Evolutionary conservation across 1,284 basidiomycete genomes (phyloP).

Genomic region (Rugiboletus extremiorientalis): DNA sequence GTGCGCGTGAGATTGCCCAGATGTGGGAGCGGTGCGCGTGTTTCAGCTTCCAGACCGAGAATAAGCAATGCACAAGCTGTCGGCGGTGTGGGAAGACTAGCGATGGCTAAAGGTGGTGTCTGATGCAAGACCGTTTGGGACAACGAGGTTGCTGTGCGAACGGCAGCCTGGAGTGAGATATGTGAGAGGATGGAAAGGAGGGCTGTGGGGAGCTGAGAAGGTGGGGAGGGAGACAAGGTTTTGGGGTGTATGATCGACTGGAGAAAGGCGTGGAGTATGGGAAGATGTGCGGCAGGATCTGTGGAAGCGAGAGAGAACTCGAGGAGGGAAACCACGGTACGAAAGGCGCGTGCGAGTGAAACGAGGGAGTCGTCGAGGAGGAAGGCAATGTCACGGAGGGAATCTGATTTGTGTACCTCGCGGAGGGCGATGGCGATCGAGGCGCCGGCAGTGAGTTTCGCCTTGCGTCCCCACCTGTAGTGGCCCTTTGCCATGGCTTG

Average conservation of each 20-base stretch:
- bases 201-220: slow-evolving; percentile 36
- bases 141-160: slow-evolving; percentile 56
- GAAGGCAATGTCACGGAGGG: slow-evolving; percentile 63
- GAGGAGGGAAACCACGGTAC: slow-evolving; percentile 48
- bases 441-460: slow-evolving; percentile 64
- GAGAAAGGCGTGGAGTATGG: slow-evolving; percentile 48
- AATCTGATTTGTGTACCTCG: slow-evolving; percentile 63
- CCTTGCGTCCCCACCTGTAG: slow-evolving; percentile 68
- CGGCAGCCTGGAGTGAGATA: slow-evolving; percentile 46
- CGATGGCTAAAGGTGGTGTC: slow-evolving; percentile 37
- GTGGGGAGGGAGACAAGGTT: slow-evolving; percentile 25
- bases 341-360: slow-evolving; percentile 55
- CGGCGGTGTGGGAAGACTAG: slow-evolving; percentile 43
- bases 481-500: slow-evolving; percentile 55
- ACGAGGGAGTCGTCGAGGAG: slow-evolving; percentile 55
- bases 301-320: slow-evolving; percentile 25
- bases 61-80: slow-evolving; percentile 69
- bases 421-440: slow-evolving; percentile 66
- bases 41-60: slow-evolving; percentile 69
- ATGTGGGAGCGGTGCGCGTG: slow-evolving; percentile 52
- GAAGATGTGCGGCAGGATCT: slow-evolving; percentile 44
- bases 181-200: slow-evolving; percentile 42
- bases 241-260: slow-evolving; percentile 38
- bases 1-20: slow-evolving; percentile 53
- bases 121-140: slow-evolving; percentile 50